These are phyloP conservation scores for Lentinula edodes DNA, from an alignment of 768 basidiomycete species.

Conservation along the genomic window DNA sequence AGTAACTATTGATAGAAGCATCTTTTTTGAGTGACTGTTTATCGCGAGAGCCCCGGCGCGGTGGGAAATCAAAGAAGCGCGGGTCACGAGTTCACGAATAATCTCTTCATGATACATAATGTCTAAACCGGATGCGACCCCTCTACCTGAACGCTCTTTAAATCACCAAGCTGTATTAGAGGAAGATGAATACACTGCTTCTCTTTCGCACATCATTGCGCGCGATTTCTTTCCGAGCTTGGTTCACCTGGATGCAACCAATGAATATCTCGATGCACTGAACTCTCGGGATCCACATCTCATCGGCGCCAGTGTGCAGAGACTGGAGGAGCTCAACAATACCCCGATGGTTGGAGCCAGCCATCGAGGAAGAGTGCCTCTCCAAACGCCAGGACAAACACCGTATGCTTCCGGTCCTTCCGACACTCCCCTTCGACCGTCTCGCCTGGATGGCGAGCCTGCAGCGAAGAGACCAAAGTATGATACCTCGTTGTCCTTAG, in stretches of 20 bases:
- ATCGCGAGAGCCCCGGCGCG: no score
- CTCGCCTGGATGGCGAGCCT: slow-evolving; percentile 32
- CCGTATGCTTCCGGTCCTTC: slow-evolving; percentile 54
- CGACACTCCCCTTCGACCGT: slow-evolving; percentile 61
- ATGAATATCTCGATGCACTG: slow-evolving; percentile 79
- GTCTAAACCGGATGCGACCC: neutral
- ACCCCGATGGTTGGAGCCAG: slow-evolving; percentile 27
- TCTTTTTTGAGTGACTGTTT: neutral
- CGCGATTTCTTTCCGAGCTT: slow-evolving; percentile 98
- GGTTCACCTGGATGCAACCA: slow-evolving; percentile 82
- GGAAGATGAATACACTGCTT: slow-evolving; percentile 93
- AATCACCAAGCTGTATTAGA: slow-evolving; percentile 71
- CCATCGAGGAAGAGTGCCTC: slow-evolving; percentile 20
- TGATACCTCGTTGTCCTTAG: slow-evolving; percentile 62
- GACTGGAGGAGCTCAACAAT: slow-evolving; percentile 56
- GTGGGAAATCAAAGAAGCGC: neutral
- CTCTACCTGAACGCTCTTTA: slow-evolving; percentile 47
- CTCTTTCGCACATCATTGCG: slow-evolving; percentile 87
- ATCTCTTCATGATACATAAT: neutral
- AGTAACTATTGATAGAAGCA: neutral
- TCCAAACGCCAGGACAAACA: slow-evolving; percentile 54
- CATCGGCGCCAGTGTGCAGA: slow-evolving; percentile 72
- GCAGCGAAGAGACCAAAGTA: slow-evolving; percentile 53
- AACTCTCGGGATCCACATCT: slow-evolving; percentile 69
- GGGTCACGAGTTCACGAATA: neutral